A percentile compares a stretch with the other conserved stretches of the same genome.
Conservation (phyloP, 805 yeast genomes). For the Kodamaea kaohsiungensis region DNA sequence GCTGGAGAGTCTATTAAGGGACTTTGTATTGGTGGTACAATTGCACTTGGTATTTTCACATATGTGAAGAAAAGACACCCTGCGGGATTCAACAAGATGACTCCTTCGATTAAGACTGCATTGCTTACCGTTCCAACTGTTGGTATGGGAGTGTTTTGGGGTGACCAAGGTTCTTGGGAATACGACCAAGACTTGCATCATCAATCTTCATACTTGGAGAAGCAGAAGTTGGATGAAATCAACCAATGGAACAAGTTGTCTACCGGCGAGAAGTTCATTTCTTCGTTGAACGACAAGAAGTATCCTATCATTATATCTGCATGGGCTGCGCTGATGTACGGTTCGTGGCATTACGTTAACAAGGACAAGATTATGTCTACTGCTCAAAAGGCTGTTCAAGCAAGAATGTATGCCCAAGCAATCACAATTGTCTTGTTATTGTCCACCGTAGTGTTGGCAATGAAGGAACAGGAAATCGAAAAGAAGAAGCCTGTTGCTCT, state of each 20-base stretch:
- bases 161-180: slow-evolving; percentile 47
- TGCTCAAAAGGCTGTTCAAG: slow-evolving; percentile 30
- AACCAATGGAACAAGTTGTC: slow-evolving; percentile 36
- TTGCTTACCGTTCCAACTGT: slow-evolving; percentile 42
- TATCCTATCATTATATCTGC: slow-evolving; percentile 36
- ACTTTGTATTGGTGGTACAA: slow-evolving; percentile 32
- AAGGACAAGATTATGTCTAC: slow-evolving; percentile 28
- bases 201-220: slow-evolving; percentile 25
- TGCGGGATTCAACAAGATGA: slow-evolving; percentile 32
- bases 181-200: slow-evolving; percentile 39
- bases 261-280: slow-evolving; percentile 28
- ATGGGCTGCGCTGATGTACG: slow-evolving; percentile 42
- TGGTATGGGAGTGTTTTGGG: slow-evolving; percentile 39
- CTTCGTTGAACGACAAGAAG: slow-evolving; percentile 32
- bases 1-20: slow-evolving; percentile 41
- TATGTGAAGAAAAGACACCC: slow-evolving; percentile 38
- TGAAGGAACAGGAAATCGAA: slow-evolving; percentile 26
- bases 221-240: slow-evolving; percentile 34
- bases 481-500: slow-evolving; percentile 22
- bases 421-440: slow-evolving; percentile 28
- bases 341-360: slow-evolving; percentile 29
- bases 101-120: slow-evolving; percentile 39
- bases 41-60: slow-evolving; percentile 32
- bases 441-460: slow-evolving; percentile 27
- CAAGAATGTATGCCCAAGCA: slow-evolving; percentile 33